Conservation (phyloP, 768 basidiomycete genomes). For the Kwoniella sp. region DNA sequence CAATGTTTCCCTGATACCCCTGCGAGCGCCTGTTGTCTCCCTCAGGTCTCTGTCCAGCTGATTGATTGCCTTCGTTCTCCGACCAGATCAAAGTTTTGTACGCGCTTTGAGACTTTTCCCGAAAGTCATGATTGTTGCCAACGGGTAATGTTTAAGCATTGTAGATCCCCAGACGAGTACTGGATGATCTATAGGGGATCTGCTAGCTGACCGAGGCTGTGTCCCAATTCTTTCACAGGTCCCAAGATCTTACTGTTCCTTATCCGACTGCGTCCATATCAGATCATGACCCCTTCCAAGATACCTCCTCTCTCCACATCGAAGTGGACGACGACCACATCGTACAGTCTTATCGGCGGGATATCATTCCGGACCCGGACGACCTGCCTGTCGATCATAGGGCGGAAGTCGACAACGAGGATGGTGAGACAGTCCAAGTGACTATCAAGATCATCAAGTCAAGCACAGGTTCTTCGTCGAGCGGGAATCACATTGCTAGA, state of each 20-base stretch:
- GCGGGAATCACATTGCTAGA: neutral
- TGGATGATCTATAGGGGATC: too few species aligned
- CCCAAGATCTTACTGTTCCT: constrained; percentile 47
- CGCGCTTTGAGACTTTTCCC: constrained; percentile 47
- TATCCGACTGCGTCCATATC: constrained; percentile 48
- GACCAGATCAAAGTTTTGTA: constrained; percentile 47
- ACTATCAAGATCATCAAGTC: constrained; percentile 18
- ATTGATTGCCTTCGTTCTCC: too few species aligned
- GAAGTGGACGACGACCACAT: constrained; percentile 36
- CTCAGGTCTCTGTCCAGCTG: too few species aligned
- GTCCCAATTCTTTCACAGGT: constrained; percentile 11
- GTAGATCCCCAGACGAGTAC: too few species aligned
- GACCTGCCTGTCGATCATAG: constrained; percentile 11
- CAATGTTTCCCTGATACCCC: neutral
- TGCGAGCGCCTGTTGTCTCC: too few species aligned
- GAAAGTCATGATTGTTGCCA: constrained; percentile 46
- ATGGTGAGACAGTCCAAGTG: constrained; percentile 19
- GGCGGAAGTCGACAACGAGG: constrained; percentile 10
- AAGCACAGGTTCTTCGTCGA: neutral
- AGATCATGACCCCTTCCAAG: constrained; percentile 37
- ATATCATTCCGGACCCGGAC: constrained; percentile 14
- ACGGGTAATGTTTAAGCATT: constrained; percentile 45
- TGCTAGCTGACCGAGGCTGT: too few species aligned
- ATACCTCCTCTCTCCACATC: constrained; percentile 16
- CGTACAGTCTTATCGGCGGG: constrained; percentile 24